phyloP scores from a whole-genome alignment of 73 alveolate species.

The Blepharisma japonicum region DNA sequence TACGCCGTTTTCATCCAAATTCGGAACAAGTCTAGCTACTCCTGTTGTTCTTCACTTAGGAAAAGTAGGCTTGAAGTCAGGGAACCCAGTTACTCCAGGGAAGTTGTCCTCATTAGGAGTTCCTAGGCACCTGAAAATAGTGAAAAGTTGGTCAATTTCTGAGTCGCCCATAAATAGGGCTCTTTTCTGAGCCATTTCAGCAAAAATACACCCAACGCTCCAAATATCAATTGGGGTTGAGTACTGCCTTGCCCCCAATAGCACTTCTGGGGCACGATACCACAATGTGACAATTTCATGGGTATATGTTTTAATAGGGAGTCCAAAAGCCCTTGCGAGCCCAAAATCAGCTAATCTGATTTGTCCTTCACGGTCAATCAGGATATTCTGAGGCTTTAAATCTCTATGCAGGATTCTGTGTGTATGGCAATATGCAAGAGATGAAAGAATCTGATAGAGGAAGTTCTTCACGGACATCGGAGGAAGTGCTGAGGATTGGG shows the following conservation, averaged over 20 bases:
- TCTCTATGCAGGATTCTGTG: slow-evolving; percentile 83
- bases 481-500: slow-evolving; percentile 28
- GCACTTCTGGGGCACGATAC: slow-evolving; percentile 95
- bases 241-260: slow-evolving; percentile 72
- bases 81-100: slow-evolving; percentile 60
- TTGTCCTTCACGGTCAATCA: slow-evolving; percentile 66
- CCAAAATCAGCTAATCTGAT: slow-evolving; percentile 94
- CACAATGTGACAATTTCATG: slow-evolving; percentile 96
- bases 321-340: slow-evolving; percentile 93
- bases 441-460: slow-evolving; percentile 71
- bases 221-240: slow-evolving; percentile 71
- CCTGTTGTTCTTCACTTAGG: slow-evolving; percentile 68
- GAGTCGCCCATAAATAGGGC: slow-evolving; percentile 96
- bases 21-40: slow-evolving; percentile 51
- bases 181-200: slow-evolving; percentile 71
- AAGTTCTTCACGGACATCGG: slow-evolving; percentile 44
- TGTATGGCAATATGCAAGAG: slow-evolving; percentile 73
- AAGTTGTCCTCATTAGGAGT: slow-evolving; percentile 80
- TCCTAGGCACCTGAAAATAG: slow-evolving; percentile 80
- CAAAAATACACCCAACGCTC: slow-evolving; percentile 27
- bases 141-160: slow-evolving; percentile 81
- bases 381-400: slow-evolving; percentile 81
- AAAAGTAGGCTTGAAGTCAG: slow-evolving; percentile 77
- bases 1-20: slow-evolving; percentile 77
- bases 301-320: slow-evolving; percentile 84